Percentiles rank a stretch among this genome's conserved stretches.
phyloP scores from a whole-genome alignment of 2,329 filamentous ascomycete genomes.

The Whalleya microplaca region DNA sequence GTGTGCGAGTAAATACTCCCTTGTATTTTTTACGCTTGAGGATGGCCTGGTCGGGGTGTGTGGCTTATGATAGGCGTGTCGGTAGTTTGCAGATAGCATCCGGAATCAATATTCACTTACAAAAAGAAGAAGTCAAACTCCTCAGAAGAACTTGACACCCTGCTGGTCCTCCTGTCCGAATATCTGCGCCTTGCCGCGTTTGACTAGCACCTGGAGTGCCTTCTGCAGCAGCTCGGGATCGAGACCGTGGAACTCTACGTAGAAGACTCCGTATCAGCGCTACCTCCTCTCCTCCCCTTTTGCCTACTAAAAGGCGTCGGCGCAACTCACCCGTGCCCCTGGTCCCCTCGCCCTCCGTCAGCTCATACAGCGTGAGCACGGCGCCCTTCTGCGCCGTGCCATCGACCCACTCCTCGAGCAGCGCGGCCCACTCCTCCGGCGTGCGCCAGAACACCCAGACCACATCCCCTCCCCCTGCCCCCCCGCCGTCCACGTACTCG shows the following conservation, averaged over 20 bases:
- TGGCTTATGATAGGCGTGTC: background rate
- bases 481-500: constrained; percentile 61
- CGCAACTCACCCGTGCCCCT: constrained; percentile 61
- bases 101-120: background rate
- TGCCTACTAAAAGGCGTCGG: background rate
- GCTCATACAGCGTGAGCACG: constrained; percentile 91
- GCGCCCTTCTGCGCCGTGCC: constrained; percentile 85
- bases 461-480: constrained; percentile 44
- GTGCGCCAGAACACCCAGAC: constrained; percentile 84
- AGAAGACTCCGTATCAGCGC: constrained; percentile 8
- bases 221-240: constrained; percentile 80
- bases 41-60: too few relatives aligned
- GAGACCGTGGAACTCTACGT: constrained; percentile 81
- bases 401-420: constrained; percentile 81
- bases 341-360: constrained; percentile 84
- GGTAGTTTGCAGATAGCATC: background rate
- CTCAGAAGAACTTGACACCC: constrained; percentile 95
- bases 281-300: background rate
- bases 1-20: constrained; percentile 3
- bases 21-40: background rate
- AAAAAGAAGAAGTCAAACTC: background rate
- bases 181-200: constrained; percentile 88
- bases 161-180: constrained; percentile 88
- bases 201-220: constrained; percentile 80
- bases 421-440: constrained; percentile 86